Percentiles rank a stretch among this genome's conserved stretches.
phyloP scores from a whole-genome alignment of 1,284 basidiomycete genomes.

The Clitocybe nebularis region DNA sequence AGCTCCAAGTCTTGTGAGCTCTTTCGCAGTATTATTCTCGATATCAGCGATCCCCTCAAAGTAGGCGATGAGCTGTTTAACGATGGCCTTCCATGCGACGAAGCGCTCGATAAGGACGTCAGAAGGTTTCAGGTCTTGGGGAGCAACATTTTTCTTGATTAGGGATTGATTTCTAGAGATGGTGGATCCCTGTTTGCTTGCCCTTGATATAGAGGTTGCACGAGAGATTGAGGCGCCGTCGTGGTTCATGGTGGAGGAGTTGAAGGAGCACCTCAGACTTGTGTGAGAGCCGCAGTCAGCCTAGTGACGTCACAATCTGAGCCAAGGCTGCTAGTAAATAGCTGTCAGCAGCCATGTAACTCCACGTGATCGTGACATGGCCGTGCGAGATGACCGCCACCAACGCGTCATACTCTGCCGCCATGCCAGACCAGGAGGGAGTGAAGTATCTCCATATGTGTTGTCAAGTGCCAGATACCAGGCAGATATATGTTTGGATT shows the following conservation, averaged over 20 bases:
- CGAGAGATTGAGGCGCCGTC: constrained; percentile 47
- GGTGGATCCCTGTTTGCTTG: constrained; percentile 61
- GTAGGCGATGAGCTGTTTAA: constrained; percentile 90
- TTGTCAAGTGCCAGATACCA: too few relatives aligned
- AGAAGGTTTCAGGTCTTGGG: constrained; percentile 88
- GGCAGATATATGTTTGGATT: too few relatives aligned
- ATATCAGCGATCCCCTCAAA: constrained; percentile 92
- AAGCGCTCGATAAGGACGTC: constrained; percentile 97
- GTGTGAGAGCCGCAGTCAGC: too few relatives aligned
- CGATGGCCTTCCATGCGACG: constrained; percentile 91
- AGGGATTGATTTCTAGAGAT: constrained; percentile 77
- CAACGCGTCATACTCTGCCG: too few relatives aligned
- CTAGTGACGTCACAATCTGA: too few relatives aligned
- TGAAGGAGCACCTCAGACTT: too few relatives aligned
- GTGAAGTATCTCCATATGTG: too few relatives aligned
- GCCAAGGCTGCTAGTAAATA: too few relatives aligned
- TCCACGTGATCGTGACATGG: too few relatives aligned
- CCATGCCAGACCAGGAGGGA: too few relatives aligned
- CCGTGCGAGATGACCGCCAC: too few relatives aligned
- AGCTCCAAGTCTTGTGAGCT: constrained; percentile 93
- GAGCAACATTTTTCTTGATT: constrained; percentile 87
- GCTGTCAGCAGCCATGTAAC: too few relatives aligned
- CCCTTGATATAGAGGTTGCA: constrained; percentile 66
- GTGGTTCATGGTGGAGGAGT: constrained; percentile 23
- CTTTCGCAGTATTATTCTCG: constrained; percentile 91